Base-by-base conservation (phyloP, 768 basidiomycete species). In the Mycena haematopus region DNA sequence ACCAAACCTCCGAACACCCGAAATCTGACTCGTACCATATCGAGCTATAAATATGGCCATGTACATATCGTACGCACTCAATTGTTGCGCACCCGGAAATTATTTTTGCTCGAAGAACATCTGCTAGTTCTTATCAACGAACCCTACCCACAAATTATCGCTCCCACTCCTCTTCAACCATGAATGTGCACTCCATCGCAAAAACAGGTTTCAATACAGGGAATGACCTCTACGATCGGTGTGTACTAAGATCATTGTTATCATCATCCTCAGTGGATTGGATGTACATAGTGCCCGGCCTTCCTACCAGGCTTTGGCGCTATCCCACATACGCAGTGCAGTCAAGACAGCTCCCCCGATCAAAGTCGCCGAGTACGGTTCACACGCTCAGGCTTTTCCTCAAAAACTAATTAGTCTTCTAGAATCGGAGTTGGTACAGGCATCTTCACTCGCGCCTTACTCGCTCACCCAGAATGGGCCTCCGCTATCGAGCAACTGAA, bases 371-470 rank as follows among this genome's bases (percentile, higher is more conserved):
- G 92, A 93, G 92, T 92, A 68, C 66, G 86, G 0, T 47, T 24
- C 0, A 4, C n/a, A n/a, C 24, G 2, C 35, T 8, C 22, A 31
- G 6, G 25, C 19, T 35, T 58, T 11, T 22, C 36, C 36, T 17
- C 54, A 50, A 19, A n/a, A 46, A 35, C 24, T 52, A 45, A 29
- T 57, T 65, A 47, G 36, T 58, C 40, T 50, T 58, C 1, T 66
- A 94, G 92, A 71, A 83, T 93, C 33, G 95, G 93, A 13, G 78
- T 90, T 6, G 95, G 95, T 25, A 95, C 93, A 2, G 95, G 95
- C 15, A 87, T 97, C 57, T 96, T 95, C 74, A 93, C 94, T 13
- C 86, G 93, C 11, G 89, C 93, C 3, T 74, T 96, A 24, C 78
- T 96, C 42, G 82, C 84, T 7, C 83, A 92, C 72, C 78, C 80